Conservation (phyloP, 352 stramenopile species). For the Thraustotheca clavata region DNA sequence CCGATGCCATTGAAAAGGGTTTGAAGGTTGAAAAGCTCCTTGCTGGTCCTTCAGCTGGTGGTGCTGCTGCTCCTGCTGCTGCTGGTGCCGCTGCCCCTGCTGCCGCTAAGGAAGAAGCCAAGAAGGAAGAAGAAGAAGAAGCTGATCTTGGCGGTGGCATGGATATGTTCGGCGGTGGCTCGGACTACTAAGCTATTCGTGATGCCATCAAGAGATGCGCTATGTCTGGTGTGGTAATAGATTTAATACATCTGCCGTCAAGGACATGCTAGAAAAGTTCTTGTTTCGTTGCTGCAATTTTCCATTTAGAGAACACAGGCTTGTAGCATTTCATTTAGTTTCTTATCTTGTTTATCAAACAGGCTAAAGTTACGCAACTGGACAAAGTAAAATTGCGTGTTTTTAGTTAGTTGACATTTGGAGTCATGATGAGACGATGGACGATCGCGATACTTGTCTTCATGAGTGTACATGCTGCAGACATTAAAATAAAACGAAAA, state of each 20-base stretch:
- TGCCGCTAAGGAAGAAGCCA: conserved; percentile 36
- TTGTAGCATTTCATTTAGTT: not conserved
- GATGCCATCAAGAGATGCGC: conserved; percentile 4
- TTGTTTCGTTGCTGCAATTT: not conserved
- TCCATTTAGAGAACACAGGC: not conserved
- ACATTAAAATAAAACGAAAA: conserved; percentile 20
- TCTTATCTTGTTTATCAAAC: not conserved
- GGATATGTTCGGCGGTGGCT: conserved; percentile 79
- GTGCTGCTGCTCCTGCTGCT: conserved; percentile 36
- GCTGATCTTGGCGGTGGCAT: conserved; percentile 73
- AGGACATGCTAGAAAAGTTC: not conserved
- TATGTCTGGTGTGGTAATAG: not conserved
- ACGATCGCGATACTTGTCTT: not conserved
- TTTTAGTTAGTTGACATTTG: not conserved
- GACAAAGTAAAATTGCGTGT: not conserved
- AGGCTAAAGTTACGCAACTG: not conserved
- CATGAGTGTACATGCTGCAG: not conserved
- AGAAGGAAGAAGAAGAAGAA: conserved; percentile 84
- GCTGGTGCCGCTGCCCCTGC: conserved; percentile 30
- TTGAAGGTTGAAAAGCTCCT: conserved; percentile 85
- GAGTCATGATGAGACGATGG: not conserved
- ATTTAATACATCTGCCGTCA: conserved; percentile 8
- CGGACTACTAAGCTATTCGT: conserved; percentile 56
- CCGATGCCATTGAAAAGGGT: conserved; percentile 68
- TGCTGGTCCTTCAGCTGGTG: conserved; percentile 77